Base-by-base conservation (phyloP, 2,329 filamentous ascomycete species). In the Allantophomopsis cytisporea region DNA sequence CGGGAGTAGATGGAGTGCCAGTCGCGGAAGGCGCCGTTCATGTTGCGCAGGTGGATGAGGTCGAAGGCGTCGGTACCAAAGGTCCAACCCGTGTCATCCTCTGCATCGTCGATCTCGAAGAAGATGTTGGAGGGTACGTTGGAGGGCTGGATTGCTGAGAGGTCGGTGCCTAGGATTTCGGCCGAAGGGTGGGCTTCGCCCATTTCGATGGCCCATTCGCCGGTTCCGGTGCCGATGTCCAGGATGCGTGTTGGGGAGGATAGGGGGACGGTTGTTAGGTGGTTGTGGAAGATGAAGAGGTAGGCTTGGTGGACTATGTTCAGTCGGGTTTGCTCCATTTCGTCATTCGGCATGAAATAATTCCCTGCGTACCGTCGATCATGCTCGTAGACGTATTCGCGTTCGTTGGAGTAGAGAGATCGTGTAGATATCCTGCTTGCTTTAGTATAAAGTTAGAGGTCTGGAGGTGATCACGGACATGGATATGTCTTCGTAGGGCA, bases 61-160 rank as follows among this genome's bases (percentile, higher is more conserved):
- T 80, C 74, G 48, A 78, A 76, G 38, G 64, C 60, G 40, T 64
- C 48, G 66, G 46, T 64, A 50, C 49, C 73, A 66, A 59, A 73
- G 52, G 59, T 71, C 61, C 61, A 66, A 2, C 60, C 53, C 14
- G 56, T 59, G 65, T 55, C 50, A 38, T 54, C 49, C 38, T 56
- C 54, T 2, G 54, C 71, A 49, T 83, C 76, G 50, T 82, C 77
- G 36, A 82, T 69, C 37, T 78, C 65, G 49, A 82, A 82, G 43
- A 69, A 66, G 43, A 76, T 71, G 47, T 82, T 83, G 14, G 64
- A 59, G 1, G 75, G 74, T 2, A 76, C 67, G 51, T 66, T 66
- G n/a, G 59, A 62, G 2, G 71, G 69, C 50, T 77, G 73, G 33
- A 76, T 73, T 8, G 71, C 69, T 2, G 69, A 73, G 3, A 78